A percentile compares a stretch with the other conserved stretches of the same genome.
phyloP scores from a whole-genome alignment of 2,329 filamentous ascomycete species.

The Colletotrichum agaves region DNA sequence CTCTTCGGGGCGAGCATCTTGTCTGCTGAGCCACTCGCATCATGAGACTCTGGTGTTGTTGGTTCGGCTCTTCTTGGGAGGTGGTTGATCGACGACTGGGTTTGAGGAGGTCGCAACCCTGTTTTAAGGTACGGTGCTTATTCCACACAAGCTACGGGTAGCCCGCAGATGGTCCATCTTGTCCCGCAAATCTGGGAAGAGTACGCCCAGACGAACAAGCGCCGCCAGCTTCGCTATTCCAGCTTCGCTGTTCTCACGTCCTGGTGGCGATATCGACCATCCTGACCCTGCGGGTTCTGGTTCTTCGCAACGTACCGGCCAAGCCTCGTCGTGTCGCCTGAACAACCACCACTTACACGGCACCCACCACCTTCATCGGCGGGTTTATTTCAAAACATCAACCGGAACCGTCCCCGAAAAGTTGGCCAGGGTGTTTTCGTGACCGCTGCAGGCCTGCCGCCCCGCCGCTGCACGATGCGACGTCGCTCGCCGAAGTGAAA shows the following conservation, averaged over 20 bases:
- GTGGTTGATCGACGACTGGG: background rate
- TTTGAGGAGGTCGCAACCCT: background rate
- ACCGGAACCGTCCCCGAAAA: constrained; percentile 23
- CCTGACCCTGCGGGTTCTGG: background rate
- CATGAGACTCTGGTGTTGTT: background rate
- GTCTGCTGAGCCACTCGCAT: constrained; percentile 30
- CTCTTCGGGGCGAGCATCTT: background rate
- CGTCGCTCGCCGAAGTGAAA: constrained; percentile 35
- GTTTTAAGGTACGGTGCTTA: constrained; percentile 12
- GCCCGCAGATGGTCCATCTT: constrained; percentile 1
- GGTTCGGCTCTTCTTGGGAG: constrained; percentile 7
- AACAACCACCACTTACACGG: background rate
- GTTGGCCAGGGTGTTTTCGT: background rate
- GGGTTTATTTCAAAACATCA: constrained; percentile 19
- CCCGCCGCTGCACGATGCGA: constrained; percentile 25
- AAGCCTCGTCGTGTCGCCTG: constrained; percentile 10
- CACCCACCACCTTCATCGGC: background rate
- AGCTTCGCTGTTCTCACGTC: background rate
- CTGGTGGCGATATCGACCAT: background rate
- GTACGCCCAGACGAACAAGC: background rate
- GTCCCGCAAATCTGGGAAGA: background rate
- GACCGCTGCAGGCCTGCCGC: constrained; percentile 9
- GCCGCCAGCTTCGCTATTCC: background rate
- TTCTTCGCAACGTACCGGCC: constrained; percentile 6
- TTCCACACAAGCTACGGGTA: constrained; percentile 14